These are phyloP conservation scores for Dictyostelium capitatum DNA, from an alignment of 78 protist genomes.

Conservation along the genomic window DNA sequence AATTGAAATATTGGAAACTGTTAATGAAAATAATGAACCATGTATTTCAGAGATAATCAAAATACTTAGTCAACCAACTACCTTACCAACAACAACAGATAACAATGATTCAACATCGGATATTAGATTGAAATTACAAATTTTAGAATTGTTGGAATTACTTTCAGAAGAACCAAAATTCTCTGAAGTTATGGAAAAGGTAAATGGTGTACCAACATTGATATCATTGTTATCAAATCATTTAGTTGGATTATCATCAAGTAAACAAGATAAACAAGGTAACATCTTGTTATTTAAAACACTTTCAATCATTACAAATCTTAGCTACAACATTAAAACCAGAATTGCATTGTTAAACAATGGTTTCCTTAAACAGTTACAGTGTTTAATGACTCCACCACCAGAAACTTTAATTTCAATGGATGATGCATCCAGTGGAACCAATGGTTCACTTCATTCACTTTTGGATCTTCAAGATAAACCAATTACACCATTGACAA, in stretches of 20 bases:
- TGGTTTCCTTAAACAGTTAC: constrained; percentile 20
- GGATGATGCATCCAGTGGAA: background rate
- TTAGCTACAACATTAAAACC: background rate
- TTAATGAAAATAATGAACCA: constrained; percentile 19
- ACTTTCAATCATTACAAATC: constrained; percentile 30
- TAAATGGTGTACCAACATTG: constrained; percentile 18
- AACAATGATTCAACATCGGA: background rate
- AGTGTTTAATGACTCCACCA: constrained; percentile 49
- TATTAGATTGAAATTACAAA: constrained; percentile 39
- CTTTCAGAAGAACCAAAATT: constrained; percentile 27
- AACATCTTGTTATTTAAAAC: constrained; percentile 33
- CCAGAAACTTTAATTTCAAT: constrained; percentile 48
- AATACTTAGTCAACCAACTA: constrained; percentile 4
- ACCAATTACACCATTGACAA: background rate
- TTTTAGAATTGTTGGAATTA: constrained; percentile 34
- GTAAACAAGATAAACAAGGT: background rate
- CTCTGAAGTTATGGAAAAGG: background rate
- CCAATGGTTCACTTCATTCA: constrained; percentile 2
- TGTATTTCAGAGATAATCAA: background rate
- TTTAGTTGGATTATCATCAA: background rate
- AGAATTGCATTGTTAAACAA: constrained; percentile 3
- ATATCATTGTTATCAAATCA: constrained; percentile 13
- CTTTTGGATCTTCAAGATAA: constrained; percentile 51
- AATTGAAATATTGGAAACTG: constrained; percentile 3
- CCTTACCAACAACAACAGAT: background rate